Evolutionary conservation across 129 eudicot genomes (phyloP), one percentile per base, ranked within the genome.

Genomic region (Helianthus tuberosus): DNA sequence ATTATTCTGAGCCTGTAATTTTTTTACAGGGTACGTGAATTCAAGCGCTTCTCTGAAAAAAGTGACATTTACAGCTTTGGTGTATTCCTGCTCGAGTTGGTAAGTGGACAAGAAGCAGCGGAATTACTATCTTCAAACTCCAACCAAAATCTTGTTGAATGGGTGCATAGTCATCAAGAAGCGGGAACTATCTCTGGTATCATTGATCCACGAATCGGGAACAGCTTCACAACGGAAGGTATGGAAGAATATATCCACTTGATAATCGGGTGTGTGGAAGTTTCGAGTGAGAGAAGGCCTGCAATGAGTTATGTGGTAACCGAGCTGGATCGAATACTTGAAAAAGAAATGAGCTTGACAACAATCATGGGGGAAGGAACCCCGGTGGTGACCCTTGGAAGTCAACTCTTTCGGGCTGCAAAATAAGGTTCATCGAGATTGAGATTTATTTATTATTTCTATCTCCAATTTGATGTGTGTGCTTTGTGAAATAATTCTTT

Each of bases 331-430:
- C 82, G 92, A 47, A 88, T 88, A 74, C 92, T 93, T 29, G 98
- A 93, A 77, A 89, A 89, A 78, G 98, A 93, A 83, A 93, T 88
- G 98, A 93, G 86, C 79, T 84, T 88, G 84, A 93, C 98, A n/a
- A 93, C 96, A 47, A 85, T 89, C 46, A 89, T 93, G 96, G 96
- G 98, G 77, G 96, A 90, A 88, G 98, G 96, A 59, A 90, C 95
- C 77, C 98, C 96, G 7, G 91, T 88, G 29, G 96, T 93, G 61
- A 89, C 90, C 66, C 96, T 90, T 72, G 98, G 96, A 83, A 93
- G 98, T 80, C 98, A 93, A 77, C 98, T 93, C 65, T 93, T 93
- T 65, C 86, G 77, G 84, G 79, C 89, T 76, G 82, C 72, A 66
- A 89, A 84, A 79, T 93, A 54, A 75, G 41, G 36, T 39, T 58